These are phyloP conservation scores for Cladosporium cucumerinum DNA, from an alignment of 2,329 filamentous ascomycete genomes.

Conservation along the genomic window DNA sequence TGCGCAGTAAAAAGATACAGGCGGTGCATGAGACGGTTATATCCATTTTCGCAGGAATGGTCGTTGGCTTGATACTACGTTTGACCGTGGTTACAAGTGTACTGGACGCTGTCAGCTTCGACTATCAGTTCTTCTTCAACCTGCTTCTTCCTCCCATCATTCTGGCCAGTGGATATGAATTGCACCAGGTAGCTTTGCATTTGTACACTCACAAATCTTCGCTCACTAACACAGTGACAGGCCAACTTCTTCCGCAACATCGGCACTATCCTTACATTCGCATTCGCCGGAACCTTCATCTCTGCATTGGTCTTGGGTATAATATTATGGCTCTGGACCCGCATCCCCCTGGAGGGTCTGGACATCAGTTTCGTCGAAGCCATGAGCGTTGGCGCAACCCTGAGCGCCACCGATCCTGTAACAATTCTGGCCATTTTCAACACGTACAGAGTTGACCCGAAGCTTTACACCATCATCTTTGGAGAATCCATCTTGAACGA, in stretches of 20 bases:
- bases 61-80: conserved; percentile 83
- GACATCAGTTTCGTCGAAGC: conserved; percentile 91
- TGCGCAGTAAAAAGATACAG: conserved; percentile 95
- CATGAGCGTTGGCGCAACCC: conserved; percentile 90
- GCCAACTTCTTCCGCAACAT: conserved; percentile 99
- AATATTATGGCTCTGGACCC: conserved; percentile 84
- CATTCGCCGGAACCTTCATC: conserved; percentile 94
- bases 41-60: conserved; percentile 98
- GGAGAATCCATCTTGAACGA: conserved; percentile 98
- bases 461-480: conserved; percentile 97
- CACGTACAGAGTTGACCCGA: conserved; percentile 97
- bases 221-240: conserved; percentile 28
- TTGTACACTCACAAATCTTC: not conserved
- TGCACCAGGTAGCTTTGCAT: conserved; percentile 66
- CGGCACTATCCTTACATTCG: conserved; percentile 93
- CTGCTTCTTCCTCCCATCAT: conserved; percentile 97
- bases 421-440: conserved; percentile 99
- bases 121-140: conserved; percentile 99
- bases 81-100: conserved; percentile 78
- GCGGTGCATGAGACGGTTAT: conserved; percentile 97
- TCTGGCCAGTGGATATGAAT: conserved; percentile 90
- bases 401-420: conserved; percentile 95
- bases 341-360: conserved; percentile 79
- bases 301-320: conserved; percentile 91
- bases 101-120: conserved; percentile 87